Evolutionary conservation across 768 basidiomycete genomes (phyloP).

Genomic region (Paxillus involutus): DNA sequence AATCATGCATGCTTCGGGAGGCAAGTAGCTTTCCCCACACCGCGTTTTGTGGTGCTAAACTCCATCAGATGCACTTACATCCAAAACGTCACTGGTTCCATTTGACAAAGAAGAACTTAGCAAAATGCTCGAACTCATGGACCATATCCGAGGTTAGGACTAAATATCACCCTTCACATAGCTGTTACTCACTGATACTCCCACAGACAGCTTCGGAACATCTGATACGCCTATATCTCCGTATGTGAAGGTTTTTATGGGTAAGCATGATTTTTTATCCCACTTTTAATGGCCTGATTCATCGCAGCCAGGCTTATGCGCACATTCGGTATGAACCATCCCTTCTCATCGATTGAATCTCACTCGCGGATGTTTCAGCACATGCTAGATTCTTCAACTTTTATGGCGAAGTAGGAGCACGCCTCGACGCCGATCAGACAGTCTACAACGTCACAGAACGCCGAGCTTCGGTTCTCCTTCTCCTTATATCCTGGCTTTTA

Average conservation of each 20-base stretch:
- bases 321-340: constrained; percentile 35
- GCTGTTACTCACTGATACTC: background rate
- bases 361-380: constrained; percentile 11
- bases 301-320: constrained; percentile 42
- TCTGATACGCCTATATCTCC: background rate
- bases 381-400: constrained; percentile 34
- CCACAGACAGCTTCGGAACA: background rate
- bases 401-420: constrained; percentile 36
- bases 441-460: constrained; percentile 9
- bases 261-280: background rate
- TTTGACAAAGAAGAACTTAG: constrained; percentile 36
- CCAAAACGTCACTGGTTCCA: constrained; percentile 37
- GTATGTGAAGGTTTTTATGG: background rate
- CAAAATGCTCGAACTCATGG: constrained; percentile 33
- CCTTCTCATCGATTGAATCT: background rate
- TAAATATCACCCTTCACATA: background rate
- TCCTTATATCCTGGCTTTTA: constrained; percentile 35
- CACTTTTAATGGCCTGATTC: background rate
- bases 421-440: constrained; percentile 29
- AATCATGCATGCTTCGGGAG: constrained; percentile 11
- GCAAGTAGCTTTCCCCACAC: constrained; percentile 13
- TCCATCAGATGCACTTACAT: constrained; percentile 37
- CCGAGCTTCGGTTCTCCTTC: constrained; percentile 34
- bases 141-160: constrained; percentile 31
- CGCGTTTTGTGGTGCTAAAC: background rate